Evolutionary conservation across 2,329 filamentous ascomycete genomes (phyloP).

Genomic region (Fusarium floridanum): DNA sequence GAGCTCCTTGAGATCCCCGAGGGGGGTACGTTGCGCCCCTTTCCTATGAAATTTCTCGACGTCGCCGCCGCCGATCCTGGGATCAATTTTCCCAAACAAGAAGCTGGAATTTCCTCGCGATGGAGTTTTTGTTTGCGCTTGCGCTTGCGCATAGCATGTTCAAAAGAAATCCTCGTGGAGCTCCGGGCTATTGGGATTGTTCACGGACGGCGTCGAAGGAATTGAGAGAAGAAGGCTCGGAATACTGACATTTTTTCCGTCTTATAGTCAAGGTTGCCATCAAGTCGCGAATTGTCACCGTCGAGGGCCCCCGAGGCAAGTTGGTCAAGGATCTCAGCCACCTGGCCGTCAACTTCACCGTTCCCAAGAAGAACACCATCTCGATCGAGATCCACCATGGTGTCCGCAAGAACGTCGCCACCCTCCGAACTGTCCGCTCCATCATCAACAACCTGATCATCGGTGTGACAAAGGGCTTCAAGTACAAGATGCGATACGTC

Average conservation of each 20-base stretch:
- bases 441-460: conserved; percentile 99
- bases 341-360: conserved; percentile 94
- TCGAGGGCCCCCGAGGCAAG: conserved; percentile 98
- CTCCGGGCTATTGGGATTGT: conserved; percentile 11
- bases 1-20: conserved; percentile 96
- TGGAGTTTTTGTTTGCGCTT: conserved; percentile 17
- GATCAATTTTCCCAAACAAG: conserved; percentile 17
- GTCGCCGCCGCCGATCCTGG: neutral
- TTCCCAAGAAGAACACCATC: conserved; percentile 87
- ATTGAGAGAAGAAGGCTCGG: conserved; percentile 13
- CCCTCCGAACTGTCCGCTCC: conserved; percentile 97
- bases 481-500: conserved; percentile 99
- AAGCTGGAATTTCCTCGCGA: conserved; percentile 30
- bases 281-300: conserved; percentile 95
- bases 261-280: conserved; percentile 93
- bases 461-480: conserved; percentile 98
- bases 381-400: conserved; percentile 99
- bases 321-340: conserved; percentile 97
- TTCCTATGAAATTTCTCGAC: conserved; percentile 18
- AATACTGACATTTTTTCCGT: conserved; percentile 48
- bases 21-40: conserved; percentile 80
- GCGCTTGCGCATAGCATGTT: conserved; percentile 25
- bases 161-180: conserved; percentile 26
- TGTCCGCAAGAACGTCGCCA: conserved; percentile 96
- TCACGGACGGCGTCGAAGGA: conserved; percentile 16